These are phyloP conservation scores for Orychophragmus violaceus DNA, from an alignment of 345 rosid species.

Conservation along the genomic window DNA sequence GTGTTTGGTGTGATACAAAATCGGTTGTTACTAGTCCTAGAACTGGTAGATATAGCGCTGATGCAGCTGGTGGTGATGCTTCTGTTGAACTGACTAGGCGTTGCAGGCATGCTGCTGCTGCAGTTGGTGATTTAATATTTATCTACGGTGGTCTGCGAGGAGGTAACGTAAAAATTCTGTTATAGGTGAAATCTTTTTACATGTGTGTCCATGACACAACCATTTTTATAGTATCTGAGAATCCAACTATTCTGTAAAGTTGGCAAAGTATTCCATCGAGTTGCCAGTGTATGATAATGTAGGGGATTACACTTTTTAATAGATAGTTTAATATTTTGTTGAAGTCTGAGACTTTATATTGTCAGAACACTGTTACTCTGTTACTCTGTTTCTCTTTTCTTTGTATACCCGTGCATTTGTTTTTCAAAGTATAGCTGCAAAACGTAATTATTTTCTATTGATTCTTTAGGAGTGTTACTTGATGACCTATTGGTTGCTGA, in stretches of 20 bases:
- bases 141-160: constrained; percentile 99
- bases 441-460: constrained; percentile 7
- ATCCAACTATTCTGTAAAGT: neutral
- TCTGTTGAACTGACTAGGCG: constrained; percentile 96
- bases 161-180: constrained; percentile 45
- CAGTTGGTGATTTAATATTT: constrained; percentile 88
- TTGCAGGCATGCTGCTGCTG: constrained; percentile 99
- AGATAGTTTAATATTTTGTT: neutral
- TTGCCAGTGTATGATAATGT: neutral
- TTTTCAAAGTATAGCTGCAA: neutral
- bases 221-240: neutral
- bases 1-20: constrained; percentile 99
- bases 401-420: neutral
- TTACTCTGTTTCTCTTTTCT: neutral
- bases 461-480: constrained; percentile 75
- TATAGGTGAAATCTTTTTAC: neutral
- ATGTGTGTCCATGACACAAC: neutral
- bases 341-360: neutral
- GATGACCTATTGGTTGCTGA: constrained; percentile 98
- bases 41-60: constrained; percentile 87
- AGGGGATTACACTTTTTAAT: neutral
- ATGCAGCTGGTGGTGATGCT: constrained; percentile 98
- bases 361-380: too few species aligned
- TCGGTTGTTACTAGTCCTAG: constrained; percentile 96
- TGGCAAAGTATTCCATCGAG: neutral